A percentile compares a stretch with the other conserved stretches of the same genome.
phyloP scores from a whole-genome alignment of 2,329 filamentous ascomycete species.

The Colletotrichum sp. region DNA sequence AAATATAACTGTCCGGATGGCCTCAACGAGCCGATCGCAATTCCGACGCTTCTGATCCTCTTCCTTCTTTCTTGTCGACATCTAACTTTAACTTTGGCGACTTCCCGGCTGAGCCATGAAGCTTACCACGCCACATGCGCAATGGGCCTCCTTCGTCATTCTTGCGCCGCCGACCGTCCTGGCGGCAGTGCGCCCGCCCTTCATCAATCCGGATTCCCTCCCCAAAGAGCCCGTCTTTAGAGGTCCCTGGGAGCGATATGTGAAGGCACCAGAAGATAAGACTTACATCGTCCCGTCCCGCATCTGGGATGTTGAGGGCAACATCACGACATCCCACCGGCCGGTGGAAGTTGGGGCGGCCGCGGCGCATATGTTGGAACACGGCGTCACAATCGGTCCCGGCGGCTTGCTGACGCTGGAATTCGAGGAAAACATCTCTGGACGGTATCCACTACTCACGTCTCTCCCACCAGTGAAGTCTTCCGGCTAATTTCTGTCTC shows the following conservation, averaged over 20 bases:
- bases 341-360: background rate
- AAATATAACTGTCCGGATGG: background rate
- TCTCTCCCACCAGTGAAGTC: background rate
- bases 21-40: background rate
- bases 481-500: background rate
- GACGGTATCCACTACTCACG: slow-evolving; percentile 31
- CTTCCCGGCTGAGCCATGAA: background rate
- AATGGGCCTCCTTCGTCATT: background rate
- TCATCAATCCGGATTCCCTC: slow-evolving; percentile 27
- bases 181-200: slow-evolving; percentile 8
- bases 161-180: background rate
- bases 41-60: background rate
- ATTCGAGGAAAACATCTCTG: slow-evolving; percentile 45
- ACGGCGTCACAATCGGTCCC: slow-evolving; percentile 31
- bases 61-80: background rate
- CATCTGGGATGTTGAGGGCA: slow-evolving; percentile 37
- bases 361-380: slow-evolving; percentile 13
- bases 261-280: slow-evolving; percentile 39
- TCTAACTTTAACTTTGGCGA: background rate
- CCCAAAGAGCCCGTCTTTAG: slow-evolving; percentile 37
- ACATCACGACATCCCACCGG: slow-evolving; percentile 26
- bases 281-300: slow-evolving; percentile 35
- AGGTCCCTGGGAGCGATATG: slow-evolving; percentile 43
- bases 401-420: slow-evolving; percentile 41
- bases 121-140: background rate